phyloP scores from a whole-genome alignment of 169 alveolate genomes.

The Plasmodium fragile region DNA sequence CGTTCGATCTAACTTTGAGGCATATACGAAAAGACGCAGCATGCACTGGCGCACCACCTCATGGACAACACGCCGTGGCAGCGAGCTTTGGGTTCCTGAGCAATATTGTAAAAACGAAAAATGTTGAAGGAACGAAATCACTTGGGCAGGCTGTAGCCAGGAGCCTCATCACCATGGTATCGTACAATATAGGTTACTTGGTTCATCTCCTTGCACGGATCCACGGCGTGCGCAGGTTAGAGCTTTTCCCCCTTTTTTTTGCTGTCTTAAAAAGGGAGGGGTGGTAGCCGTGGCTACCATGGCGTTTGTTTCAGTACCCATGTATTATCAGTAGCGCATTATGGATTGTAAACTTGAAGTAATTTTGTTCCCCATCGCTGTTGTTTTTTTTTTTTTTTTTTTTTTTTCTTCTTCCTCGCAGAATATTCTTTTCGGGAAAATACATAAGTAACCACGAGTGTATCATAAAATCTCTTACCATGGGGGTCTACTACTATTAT shows the following conservation, averaged over 20 bases:
- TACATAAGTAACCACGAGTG: conserved; percentile 88
- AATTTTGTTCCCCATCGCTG: background rate
- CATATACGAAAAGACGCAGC: conserved; percentile 82
- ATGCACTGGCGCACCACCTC: conserved; percentile 69
- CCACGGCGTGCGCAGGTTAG: conserved; percentile 85
- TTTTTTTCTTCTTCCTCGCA: background rate
- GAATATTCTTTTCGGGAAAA: conserved; percentile 92
- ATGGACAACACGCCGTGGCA: conserved; percentile 85
- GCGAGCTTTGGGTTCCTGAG: conserved; percentile 86
- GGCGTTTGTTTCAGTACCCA: background rate
- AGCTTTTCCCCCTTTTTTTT: background rate
- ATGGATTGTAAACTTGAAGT: background rate
- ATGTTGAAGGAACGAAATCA: conserved; percentile 3
- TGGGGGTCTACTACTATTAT: conserved; percentile 80
- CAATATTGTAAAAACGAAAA: conserved; percentile 39
- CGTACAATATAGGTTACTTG: conserved; percentile 91
- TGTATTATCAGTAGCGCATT: background rate
- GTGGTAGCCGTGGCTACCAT: background rate
- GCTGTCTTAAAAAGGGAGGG: background rate
- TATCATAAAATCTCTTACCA: conserved; percentile 89
- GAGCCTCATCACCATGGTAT: conserved; percentile 89
- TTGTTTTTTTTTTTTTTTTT: background rate
- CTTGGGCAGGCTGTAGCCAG: conserved; percentile 89
- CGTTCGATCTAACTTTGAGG: conserved; percentile 79
- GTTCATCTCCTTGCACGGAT: conserved; percentile 88